Evolutionary conservation across 345 rosid genomes (phyloP), one percentile per base, ranked within the genome.

Genomic region (Lepidium africanum): DNA sequence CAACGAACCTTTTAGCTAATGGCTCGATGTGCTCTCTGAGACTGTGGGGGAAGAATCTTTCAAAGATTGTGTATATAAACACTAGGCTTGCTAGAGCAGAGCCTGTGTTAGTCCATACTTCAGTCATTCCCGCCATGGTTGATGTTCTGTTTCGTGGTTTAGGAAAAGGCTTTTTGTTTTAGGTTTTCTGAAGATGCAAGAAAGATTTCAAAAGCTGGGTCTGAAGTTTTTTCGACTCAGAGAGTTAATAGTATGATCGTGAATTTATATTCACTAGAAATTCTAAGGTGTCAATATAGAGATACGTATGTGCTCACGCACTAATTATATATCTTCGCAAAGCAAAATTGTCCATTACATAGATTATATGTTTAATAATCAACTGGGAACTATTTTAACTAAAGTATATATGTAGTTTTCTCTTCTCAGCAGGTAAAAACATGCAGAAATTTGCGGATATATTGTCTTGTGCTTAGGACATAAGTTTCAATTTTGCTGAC

Each of bases 21-120:
- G 65, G 51, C 19, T 74, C 75, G 0, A 78, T 14, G 42, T 50
- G 48, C 45, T 0, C 13, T 33, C 53, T 55, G 55, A 81, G 40
- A 7, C 50, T 52, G 32, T 36, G 10, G 40, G 82, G 87, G 63
- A 76, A 50, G 67, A 59, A 74, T 1, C 50, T 32, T 25, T 45
- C 51, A 23, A 70, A 71, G 11, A 76, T 42, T 10, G 85, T 57
- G 54, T 71, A 74, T 17, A 77, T 10, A 27, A 81, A 63, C 65
- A 69, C 55, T 0, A 78, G 14, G 53, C 49, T 14, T 14, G 74
- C 69, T 9, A 73, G 53, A 12, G 33, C 45, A 30, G 75, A 68
- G 53, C 69, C 71, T 36, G 79, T 48, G 45, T 27, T 38, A 40
- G 42, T 59, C 74, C 74, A 70, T 50, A 70, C 42, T 40, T 67